Evolutionary conservation across 306 rosid species (phyloP), one percentile per base, ranked within the genome.

Genomic region (Casuarina equisetifolia): DNA sequence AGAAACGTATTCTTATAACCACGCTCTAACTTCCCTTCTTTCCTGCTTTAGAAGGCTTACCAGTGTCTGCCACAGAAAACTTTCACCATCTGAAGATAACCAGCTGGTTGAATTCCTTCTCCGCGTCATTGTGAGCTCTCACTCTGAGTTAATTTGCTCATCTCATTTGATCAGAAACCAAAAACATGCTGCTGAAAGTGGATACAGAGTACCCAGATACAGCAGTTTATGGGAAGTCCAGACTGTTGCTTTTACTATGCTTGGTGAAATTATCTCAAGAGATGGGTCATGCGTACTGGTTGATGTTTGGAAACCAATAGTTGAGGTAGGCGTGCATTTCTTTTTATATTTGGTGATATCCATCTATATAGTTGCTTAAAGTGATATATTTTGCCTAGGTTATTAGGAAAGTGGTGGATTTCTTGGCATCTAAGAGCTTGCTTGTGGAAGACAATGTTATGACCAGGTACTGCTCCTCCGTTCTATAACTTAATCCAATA

Each of bases 351-450:
- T 69, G 74, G 43, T 73, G 6, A 40, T 17, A 3, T 49, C 62
- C 8, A 52, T 76, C 69, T 69, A 68, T 68, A 76, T 62, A 73
- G 76, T 58, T 82, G 19, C 78, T 77, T 40, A 74, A 64, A 74
- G 43, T 67, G 58, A 19, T 79, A 69, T 64, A 8, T 81, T 84
- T 25, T 73, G 70, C 73, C 61, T 80, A 92, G 97, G 91, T 88
- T 69, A 74, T 88, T 74, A 86, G 97, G 82, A 95, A 92, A 88
- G 83, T 88, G 81, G 86, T 91, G 97, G 99, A 95, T 85, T 80
- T 79, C 74, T 76, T 91, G 89, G 86, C 90, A 53, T 87, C 91
- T 70, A 88, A 87, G 78, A 51, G 82, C 57, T 73, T 84, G 70
- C 88, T 85, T 71, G 81, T 78, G 81, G 93, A 87, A 77, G 96